A percentile compares a stretch with the other conserved stretches of the same genome.
Evolutionary conservation across 2,329 filamentous ascomycete species (phyloP).

Genomic region (Curvularia eragrostidis): DNA sequence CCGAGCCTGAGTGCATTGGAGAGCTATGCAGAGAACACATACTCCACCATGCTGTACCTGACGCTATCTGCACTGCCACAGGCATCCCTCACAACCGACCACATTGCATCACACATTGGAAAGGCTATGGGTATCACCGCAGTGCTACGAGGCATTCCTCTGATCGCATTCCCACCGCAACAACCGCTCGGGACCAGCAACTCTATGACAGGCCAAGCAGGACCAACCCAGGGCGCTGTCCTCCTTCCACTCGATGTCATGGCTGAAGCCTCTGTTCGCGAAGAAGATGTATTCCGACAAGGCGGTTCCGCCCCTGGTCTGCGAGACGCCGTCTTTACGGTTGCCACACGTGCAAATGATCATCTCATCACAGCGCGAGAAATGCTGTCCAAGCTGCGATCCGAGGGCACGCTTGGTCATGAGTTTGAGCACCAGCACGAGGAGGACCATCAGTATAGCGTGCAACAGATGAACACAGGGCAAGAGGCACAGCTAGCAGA

Average conservation of each 20-base stretch:
- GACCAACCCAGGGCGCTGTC: slow-evolving; percentile 67
- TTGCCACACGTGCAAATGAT: slow-evolving; percentile 93
- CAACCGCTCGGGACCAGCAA: slow-evolving; percentile 59
- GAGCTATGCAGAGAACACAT: slow-evolving; percentile 91
- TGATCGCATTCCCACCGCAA: slow-evolving; percentile 80
- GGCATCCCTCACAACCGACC: slow-evolving; percentile 83
- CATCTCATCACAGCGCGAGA: slow-evolving; percentile 92
- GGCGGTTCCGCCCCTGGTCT: slow-evolving; percentile 81
- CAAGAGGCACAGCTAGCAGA: slow-evolving; percentile 56
- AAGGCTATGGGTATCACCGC: slow-evolving; percentile 91
- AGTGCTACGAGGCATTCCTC: slow-evolving; percentile 82
- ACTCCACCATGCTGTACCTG: slow-evolving; percentile 89
- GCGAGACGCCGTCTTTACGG: slow-evolving; percentile 86
- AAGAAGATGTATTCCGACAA: slow-evolving; percentile 86
- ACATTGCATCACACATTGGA: slow-evolving; percentile 92
- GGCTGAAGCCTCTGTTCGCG: slow-evolving; percentile 78
- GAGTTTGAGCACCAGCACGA: slow-evolving; percentile 88
- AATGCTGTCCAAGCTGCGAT: slow-evolving; percentile 82
- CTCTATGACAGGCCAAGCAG: slow-evolving; percentile 46
- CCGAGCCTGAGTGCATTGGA: slow-evolving; percentile 76
- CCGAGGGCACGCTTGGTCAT: slow-evolving; percentile 77
- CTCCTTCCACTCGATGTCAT: slow-evolving; percentile 89
- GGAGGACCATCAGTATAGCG: slow-evolving; percentile 66
- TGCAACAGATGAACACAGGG: slow-evolving; percentile 44
- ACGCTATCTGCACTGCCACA: slow-evolving; percentile 81